These are phyloP conservation scores for Penicillium sp. DNA, from an alignment of 2,329 filamentous ascomycete genomes.

Conservation along the genomic window DNA sequence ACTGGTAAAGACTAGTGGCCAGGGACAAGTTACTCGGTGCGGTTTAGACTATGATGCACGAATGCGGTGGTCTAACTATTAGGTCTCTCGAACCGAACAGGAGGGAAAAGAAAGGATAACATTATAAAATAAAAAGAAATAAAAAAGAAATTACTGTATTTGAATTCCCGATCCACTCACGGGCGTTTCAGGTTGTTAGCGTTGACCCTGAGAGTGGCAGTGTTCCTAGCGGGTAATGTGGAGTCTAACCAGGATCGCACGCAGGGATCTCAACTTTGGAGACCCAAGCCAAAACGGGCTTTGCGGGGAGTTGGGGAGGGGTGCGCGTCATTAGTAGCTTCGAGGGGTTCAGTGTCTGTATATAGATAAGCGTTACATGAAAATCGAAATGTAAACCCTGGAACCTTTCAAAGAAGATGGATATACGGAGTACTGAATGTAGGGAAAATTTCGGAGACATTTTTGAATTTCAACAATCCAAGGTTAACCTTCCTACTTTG, in stretches of 20 bases:
- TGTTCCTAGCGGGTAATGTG: constrained; percentile 24
- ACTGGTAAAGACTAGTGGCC: background rate
- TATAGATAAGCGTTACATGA: background rate
- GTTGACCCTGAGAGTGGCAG: constrained; percentile 33
- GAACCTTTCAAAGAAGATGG: background rate
- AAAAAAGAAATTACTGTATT: background rate
- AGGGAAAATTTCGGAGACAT: background rate
- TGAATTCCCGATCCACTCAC: constrained; percentile 1
- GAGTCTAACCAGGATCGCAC: constrained; percentile 30
- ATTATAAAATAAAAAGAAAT: background rate
- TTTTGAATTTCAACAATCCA: background rate
- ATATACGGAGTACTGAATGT: too few relatives aligned
- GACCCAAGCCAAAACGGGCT: constrained; percentile 23
- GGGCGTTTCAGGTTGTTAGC: constrained; percentile 35
- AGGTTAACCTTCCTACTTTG: constrained; percentile 8
- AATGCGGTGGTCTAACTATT: background rate
- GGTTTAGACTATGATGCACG: background rate
- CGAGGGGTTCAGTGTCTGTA: background rate
- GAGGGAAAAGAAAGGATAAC: background rate
- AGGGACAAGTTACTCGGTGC: background rate
- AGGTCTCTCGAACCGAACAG: background rate
- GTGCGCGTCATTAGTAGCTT: constrained; percentile 17
- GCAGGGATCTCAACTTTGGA: constrained; percentile 26
- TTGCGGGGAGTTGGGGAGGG: constrained; percentile 25
- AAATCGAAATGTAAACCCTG: background rate